phyloP scores from a whole-genome alignment of 768 basidiomycete genomes.

The Calocera cornea region DNA sequence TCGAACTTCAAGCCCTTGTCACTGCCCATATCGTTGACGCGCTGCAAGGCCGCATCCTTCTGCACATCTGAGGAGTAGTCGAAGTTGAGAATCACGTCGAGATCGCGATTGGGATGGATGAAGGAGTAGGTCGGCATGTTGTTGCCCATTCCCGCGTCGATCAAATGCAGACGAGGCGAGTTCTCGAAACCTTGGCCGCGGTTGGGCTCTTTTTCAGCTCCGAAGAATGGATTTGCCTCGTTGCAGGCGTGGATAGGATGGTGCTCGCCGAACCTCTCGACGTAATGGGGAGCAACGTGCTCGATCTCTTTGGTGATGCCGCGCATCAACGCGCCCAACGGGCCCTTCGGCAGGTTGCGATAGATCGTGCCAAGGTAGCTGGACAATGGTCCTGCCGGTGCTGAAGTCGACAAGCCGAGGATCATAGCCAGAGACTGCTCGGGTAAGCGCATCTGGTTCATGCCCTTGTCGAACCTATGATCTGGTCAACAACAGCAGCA shows the following conservation, averaged over 20 bases:
- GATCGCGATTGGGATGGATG: constrained; percentile 10
- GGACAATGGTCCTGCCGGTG: constrained; percentile 12
- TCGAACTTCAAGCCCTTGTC: constrained; percentile 2
- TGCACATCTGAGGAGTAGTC: not conserved
- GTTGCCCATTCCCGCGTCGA: constrained; percentile 9
- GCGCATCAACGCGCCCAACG: constrained; percentile 8
- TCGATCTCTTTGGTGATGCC: not conserved
- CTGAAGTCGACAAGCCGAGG: constrained; percentile 11
- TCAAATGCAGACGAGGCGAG: constrained; percentile 9
- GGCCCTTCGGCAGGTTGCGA: constrained; percentile 12
- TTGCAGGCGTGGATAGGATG: constrained; percentile 12
- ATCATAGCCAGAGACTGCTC: constrained; percentile 11
- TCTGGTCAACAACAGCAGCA: not conserved
- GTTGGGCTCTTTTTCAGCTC: not conserved
- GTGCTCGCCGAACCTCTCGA: constrained; percentile 8
- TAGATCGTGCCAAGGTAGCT: constrained; percentile 14
- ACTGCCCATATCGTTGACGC: not conserved
- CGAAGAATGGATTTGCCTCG: not conserved
- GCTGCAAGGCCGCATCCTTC: not conserved
- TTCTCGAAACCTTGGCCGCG: constrained; percentile 11
- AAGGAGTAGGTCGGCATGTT: constrained; percentile 14
- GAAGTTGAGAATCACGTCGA: constrained; percentile 13
- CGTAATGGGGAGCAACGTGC: not conserved
- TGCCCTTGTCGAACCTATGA: constrained; percentile 8
- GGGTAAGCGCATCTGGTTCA: constrained; percentile 7